phyloP scores from a whole-genome alignment of 139 green algal genomes.

The Yamagishiella unicocca region DNA sequence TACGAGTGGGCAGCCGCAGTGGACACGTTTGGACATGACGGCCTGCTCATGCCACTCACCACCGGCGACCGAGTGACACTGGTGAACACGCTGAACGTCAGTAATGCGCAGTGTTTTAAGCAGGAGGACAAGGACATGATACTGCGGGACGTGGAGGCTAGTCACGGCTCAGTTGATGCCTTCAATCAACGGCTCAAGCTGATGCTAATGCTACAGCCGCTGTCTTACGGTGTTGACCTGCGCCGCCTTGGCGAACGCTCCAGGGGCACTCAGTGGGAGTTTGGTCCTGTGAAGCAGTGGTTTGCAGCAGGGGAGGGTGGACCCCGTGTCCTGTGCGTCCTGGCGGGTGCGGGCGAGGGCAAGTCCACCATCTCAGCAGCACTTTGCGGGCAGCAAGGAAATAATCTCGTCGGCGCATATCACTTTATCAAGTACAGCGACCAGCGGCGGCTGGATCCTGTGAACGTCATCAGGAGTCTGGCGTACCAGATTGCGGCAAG shows the following conservation, averaged over 20 bases:
- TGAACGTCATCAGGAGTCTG: conserved; percentile 29
- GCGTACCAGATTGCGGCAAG: conserved; percentile 34
- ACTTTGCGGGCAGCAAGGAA: background rate
- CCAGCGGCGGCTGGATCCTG: conserved; percentile 24
- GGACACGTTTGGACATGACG: background rate
- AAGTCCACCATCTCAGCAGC: conserved; percentile 6
- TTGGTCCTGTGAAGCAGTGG: background rate
- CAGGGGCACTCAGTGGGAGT: background rate
- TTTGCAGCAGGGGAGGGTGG: background rate
- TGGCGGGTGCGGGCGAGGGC: background rate
- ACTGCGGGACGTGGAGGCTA: background rate
- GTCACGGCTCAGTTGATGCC: background rate
- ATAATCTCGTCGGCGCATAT: background rate
- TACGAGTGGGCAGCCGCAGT: conserved; percentile 8
- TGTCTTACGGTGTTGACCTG: background rate
- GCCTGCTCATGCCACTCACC: background rate
- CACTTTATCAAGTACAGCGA: conserved; percentile 53
- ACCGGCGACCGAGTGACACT: background rate
- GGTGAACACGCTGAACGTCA: background rate
- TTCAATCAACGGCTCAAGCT: background rate
- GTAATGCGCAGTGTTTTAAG: background rate
- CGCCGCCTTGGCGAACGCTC: background rate
- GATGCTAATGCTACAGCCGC: background rate
- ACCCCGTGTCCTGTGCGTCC: background rate
- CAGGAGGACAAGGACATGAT: background rate